Evolutionary conservation across 1,139 yeast species (phyloP), one percentile per base, ranked within the genome.

Genomic region (Yueomyces sp.): DNA sequence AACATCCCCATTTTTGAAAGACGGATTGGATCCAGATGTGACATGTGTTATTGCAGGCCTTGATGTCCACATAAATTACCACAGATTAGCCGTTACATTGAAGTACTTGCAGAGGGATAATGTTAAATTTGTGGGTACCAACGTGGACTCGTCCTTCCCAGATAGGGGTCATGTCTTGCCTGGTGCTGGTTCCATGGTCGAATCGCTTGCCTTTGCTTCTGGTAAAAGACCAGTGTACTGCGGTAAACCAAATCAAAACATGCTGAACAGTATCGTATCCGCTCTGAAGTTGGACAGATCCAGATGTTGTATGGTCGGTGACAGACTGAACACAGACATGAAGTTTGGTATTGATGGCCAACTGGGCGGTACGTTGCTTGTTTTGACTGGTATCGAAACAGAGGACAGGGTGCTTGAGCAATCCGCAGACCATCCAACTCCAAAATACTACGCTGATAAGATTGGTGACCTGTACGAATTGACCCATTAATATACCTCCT

Each of bases 141-240:
- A 91, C 60, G 82, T 83, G 40, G 98, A 91, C 60, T 82, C 95
- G 1, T 91, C 98, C 0, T 91, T 79, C 68, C 98, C 98, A 4
- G 76, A 83, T 45, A 81, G 84, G 59, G 96, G 95, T 1, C 72
- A 76, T 52, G 73, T 84, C 42, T 70, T 91, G 42, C 93, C 96
- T 29, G 98, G 98, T 27, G 97, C 98, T 1, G 98, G 98, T 1
- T 81, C 96, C 2, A 76, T 86, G 50, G 81, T 91, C 41, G 85
- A 86, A 50, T 72, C 89, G 0, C 77, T 86, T n/a, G 75, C 83
- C 3, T 78, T 67, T 50, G 81, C 94, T 12, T 69, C 86, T 38
- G 91, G 89, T 9, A 73, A 96, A 51, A 66, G 74, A 49, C 87
- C 89, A 2, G 69, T 74, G 26, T 81, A 91, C 1, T 82, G 96